Evolutionary conservation across 768 basidiomycete genomes (phyloP).

Genomic region (Naganishia friedmannii): DNA sequence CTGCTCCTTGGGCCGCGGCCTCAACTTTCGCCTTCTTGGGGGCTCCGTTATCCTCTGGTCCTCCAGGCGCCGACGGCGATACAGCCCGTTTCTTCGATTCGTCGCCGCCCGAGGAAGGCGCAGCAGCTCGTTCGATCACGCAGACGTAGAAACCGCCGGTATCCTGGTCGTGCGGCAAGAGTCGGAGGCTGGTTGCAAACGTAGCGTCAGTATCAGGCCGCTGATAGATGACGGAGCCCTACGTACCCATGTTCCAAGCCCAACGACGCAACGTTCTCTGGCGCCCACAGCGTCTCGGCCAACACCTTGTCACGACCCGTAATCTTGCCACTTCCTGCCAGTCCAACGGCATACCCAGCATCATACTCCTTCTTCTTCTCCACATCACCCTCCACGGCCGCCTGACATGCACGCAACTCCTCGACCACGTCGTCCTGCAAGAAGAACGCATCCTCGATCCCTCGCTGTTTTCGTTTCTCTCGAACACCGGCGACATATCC

Average conservation of each 20-base stretch:
- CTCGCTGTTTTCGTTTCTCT: slow-evolving; percentile 7
- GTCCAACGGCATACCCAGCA: slow-evolving; percentile 36
- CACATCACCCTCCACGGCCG: slow-evolving; percentile 59
- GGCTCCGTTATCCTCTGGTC: neutral
- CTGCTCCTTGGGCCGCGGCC: slow-evolving; percentile 25
- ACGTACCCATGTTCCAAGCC: slow-evolving; percentile 71
- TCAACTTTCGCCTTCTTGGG: slow-evolving; percentile 30
- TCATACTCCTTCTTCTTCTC: slow-evolving; percentile 57
- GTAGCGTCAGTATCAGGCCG: neutral
- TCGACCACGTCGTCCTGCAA: slow-evolving; percentile 12
- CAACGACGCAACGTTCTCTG: slow-evolving; percentile 61
- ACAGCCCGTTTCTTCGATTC: slow-evolving; percentile 39
- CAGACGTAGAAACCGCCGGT: slow-evolving; percentile 98
- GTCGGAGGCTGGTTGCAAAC: slow-evolving; percentile 63
- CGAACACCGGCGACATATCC: slow-evolving; percentile 23
- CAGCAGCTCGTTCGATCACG: slow-evolving; percentile 57
- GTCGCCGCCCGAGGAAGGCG: neutral
- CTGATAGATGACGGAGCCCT: neutral
- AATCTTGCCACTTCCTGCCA: slow-evolving; percentile 11
- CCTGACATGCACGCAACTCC: slow-evolving; percentile 38
- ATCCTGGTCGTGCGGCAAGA: slow-evolving; percentile 93
- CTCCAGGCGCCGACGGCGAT: slow-evolving; percentile 36
- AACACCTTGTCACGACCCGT: slow-evolving; percentile 40
- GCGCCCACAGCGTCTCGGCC: slow-evolving; percentile 70
- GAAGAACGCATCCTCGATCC: slow-evolving; percentile 20